Conservation (phyloP, 768 basidiomycete species). For the Suillus discolor region DNA sequence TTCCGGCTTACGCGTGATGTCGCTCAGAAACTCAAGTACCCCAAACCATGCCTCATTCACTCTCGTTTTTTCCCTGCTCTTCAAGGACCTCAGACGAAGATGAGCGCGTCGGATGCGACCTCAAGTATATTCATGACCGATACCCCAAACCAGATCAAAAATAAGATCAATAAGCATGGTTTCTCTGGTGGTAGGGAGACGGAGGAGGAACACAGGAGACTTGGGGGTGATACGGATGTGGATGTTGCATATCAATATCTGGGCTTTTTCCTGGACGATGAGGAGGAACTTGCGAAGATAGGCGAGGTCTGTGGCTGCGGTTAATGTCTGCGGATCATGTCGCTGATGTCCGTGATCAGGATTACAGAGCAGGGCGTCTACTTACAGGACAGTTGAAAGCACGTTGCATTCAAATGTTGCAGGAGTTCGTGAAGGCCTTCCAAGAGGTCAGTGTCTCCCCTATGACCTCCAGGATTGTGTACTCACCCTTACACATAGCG, state of each 20-base stretch:
- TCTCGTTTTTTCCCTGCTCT: slow-evolving; percentile 98
- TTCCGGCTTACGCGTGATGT: slow-evolving; percentile 98
- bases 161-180: slow-evolving; percentile 94
- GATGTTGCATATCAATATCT: slow-evolving; percentile 97
- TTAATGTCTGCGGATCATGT: not conserved
- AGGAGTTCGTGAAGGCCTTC: slow-evolving; percentile 82
- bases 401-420: slow-evolving; percentile 80
- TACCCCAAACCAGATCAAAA: slow-evolving; percentile 90
- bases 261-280: slow-evolving; percentile 94
- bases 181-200: slow-evolving; percentile 96
- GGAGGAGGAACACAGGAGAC: slow-evolving; percentile 88
- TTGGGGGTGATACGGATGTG: slow-evolving; percentile 92
- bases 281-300: slow-evolving; percentile 78
- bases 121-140: slow-evolving; percentile 97
- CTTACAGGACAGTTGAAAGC: slow-evolving; percentile 92
- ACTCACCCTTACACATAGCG: slow-evolving; percentile 49
- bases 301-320: slow-evolving; percentile 58
- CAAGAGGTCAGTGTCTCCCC: slow-evolving; percentile 59
- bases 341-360: slow-evolving; percentile 47
- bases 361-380: slow-evolving; percentile 86
- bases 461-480: slow-evolving; percentile 2
- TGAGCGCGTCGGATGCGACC: slow-evolving; percentile 95
- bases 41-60: slow-evolving; percentile 90
- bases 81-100: slow-evolving; percentile 97
- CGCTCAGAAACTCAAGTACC: slow-evolving; percentile 92